phyloP scores from a whole-genome alignment of 805 yeast species.

The Zygoascus bituminiphila region DNA sequence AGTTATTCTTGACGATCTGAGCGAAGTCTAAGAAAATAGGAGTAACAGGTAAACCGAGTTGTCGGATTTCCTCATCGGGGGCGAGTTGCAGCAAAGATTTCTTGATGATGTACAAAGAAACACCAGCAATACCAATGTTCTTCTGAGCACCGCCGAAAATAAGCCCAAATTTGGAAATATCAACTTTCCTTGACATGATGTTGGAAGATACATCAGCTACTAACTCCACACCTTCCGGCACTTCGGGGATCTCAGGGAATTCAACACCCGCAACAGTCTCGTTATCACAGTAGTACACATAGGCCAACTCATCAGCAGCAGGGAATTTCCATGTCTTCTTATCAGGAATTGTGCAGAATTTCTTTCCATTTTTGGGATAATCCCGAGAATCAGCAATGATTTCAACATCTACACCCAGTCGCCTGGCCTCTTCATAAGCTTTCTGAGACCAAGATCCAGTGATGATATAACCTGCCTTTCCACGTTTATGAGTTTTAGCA shows the following conservation, averaged over 20 bases:
- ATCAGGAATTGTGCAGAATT: conserved; percentile 60
- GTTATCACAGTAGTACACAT: conserved; percentile 86
- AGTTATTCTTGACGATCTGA: conserved; percentile 76
- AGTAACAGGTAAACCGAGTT: conserved; percentile 59
- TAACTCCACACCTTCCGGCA: conserved; percentile 62
- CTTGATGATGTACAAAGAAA: conserved; percentile 83
- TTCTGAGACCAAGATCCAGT: conserved; percentile 95
- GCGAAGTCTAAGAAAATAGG: conserved; percentile 90
- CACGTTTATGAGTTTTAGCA: conserved; percentile 62
- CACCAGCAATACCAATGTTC: conserved; percentile 94
- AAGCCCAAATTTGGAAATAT: conserved; percentile 76
- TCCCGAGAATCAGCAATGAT: conserved; percentile 59
- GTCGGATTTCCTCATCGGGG: conserved; percentile 49
- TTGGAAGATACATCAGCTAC: conserved; percentile 96
- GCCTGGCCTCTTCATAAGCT: conserved; percentile 74
- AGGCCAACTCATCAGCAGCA: conserved; percentile 61
- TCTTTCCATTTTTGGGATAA: conserved; percentile 35
- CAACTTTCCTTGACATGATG: conserved; percentile 71
- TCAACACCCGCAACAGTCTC: conserved; percentile 97
- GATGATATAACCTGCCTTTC: conserved; percentile 76
- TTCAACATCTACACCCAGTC: conserved; percentile 72
- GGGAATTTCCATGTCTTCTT: conserved; percentile 54
- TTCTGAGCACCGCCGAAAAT: conserved; percentile 98
- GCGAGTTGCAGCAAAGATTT: conserved; percentile 67
- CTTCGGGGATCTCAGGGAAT: conserved; percentile 49